Evolutionary conservation across 257 asterid genomes (phyloP), one percentile per base, ranked within the genome.

Genomic region (Solanum lycopersicoides): DNA sequence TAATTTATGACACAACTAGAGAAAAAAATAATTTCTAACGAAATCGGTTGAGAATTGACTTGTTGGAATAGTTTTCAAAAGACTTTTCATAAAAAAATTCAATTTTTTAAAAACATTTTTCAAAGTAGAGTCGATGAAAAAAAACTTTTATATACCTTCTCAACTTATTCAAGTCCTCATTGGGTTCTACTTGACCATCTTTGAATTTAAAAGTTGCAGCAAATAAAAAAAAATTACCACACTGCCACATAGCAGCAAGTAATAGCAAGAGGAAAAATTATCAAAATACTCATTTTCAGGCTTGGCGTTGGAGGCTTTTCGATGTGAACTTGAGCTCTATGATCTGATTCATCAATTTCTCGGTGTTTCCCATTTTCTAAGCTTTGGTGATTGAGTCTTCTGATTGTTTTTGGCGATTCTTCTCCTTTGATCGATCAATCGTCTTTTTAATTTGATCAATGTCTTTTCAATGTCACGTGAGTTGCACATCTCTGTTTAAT

Each of bases 311-410:
- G 44, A 97, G 97, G 77, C 91, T 91, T 73, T 94, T 96, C 3
- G 98, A 92, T 63, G 99, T 97, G 94, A 95, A 93, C 88, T 97
- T 97, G 83, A 97, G 94, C 28, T 97, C 98, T 96, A 97, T 94
- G 90, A 96, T 97, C 91, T 97, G 98, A 66, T 94, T 91, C 98
- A 96, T 91, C 91, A 96, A 87, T 87, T 95, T 97, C 92, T 95
- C 98, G 1, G 99, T 47, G 95, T 94, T 95, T 3, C 98, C 98
- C 98, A 96, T 96, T 83, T 74, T 39, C 32, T 34, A 4, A 12
- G 32, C 41, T 74, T 12, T 9, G 53, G 9, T 39, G 53, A 37
- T 18, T 5, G n/a, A 71, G 77, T 9, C 13, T 16, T 34, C 35
- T 28, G 47, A 73, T 72, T 14, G 42, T 59, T 69, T 30, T 35